Evolutionary conservation across 352 stramenopile species (phyloP), one percentile per base, ranked within the genome.

Genomic region (Globisporangium parvum): DNA sequence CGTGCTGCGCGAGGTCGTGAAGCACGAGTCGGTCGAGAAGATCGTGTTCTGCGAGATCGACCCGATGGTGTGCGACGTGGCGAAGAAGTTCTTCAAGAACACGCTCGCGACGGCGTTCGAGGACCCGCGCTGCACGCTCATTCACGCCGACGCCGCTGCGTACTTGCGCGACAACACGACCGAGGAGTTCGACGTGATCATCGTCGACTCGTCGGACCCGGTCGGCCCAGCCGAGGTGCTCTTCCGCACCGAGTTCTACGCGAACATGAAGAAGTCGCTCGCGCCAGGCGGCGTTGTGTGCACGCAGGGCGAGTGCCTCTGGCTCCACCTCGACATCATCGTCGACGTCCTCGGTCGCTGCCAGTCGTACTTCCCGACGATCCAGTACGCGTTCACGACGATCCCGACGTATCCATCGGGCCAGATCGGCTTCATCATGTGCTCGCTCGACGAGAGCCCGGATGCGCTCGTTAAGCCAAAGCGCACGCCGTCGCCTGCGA

Each of bases 11-110:
- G 96, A 99, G 69, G 91, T 99, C 20, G 80, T 73, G 63, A 93
- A 93, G 53, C 97, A 99, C 82, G 68, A 79, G 28, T 80, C 69
- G 51, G 93, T 99, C 2, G 81, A 99, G 73, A 82, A 98, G 67
- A 94, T 99, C 61, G 75, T 98, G 66, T 98, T 99, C 75, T 99
- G 97, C 75, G 97, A 99, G 82, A 98, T 99, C 67, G 97, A 99
- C 80, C 70, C 93, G 18, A 95, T 97, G 73, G 97, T 99, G n/a
- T 97, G 96, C 69, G 76, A 98, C 31, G 83, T 97, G 57, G 89
- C 91, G 40, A 98, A 98, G 71, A 88, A 97, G 71, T 98, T 87
- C 66, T 93, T 97, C 66, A 67, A 73, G 44, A 68, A 95, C 51
- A 88, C 77, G 51, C 77, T 98, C 48, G 93, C 96, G 40, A 91